Evolutionary conservation across 1,139 yeast species (phyloP), one percentile per base, ranked within the genome.

Genomic region (Saccharomyces pastorianus): DNA sequence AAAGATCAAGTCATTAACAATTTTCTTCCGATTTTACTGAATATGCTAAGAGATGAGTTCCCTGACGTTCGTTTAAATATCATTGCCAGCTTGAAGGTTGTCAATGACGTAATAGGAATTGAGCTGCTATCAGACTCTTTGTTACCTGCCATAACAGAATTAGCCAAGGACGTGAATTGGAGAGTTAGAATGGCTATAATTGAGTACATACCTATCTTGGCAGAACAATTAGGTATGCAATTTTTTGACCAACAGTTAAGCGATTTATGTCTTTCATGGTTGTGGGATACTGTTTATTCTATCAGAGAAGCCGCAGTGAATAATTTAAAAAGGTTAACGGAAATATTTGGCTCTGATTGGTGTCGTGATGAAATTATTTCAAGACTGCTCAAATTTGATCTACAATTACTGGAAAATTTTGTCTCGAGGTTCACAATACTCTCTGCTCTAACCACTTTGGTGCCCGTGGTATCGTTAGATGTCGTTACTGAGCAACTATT

Each of bases 81-180:
- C 62, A 95, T 95, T 62, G 88, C 96, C 38, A 90, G 90, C 69
- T 79, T 95, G 59, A 90, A 93, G 61, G 83, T 87, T 50, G 97
- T 95, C 46, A 91, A 93, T 70, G 95, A 90, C 65, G 96, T 93
- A 54, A 88, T 93, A 65, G 99, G 99, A 38, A 89, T 93, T 62
- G 91, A 87, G 64, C 76, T 88, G 61, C 77, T 95, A 62, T 84
- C 96, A 44, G 91, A 91, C 64, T 85, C 90, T 51, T 77, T 95
- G 59, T 77, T 95, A 61, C 99, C 99, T 5, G 99, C 99, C 2
- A 91, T 95, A 59, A 85, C 96, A 26, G 97, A 93, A 64, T 80
- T 95, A 61, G 98, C 99, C 7, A 95, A 90, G 69, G 99, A 95
- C 73, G 85, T 85, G 64, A 95, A 91, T 68, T 95, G 99, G 99